Evolutionary conservation across 345 rosid genomes (phyloP).

Genomic region (Zanthoxylum bungeanum): DNA sequence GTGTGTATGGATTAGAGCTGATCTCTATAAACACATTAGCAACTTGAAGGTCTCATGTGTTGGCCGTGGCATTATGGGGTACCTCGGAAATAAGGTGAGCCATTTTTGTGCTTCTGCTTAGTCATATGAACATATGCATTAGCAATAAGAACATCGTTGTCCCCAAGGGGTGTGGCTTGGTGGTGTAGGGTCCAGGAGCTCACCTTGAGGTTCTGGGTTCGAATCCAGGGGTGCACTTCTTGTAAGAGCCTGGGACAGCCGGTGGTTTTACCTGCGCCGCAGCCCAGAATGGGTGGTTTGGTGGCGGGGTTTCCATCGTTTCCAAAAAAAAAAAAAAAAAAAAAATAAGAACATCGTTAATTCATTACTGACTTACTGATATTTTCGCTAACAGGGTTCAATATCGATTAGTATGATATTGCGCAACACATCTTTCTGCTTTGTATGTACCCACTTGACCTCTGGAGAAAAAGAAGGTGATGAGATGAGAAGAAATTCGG

Average conservation of each 20-base stretch:
- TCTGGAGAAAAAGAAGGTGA: slow-evolving; percentile 96
- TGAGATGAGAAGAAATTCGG: slow-evolving; percentile 71
- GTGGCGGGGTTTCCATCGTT: too few relatives aligned
- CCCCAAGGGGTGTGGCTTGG: too few relatives aligned
- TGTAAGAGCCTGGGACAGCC: too few relatives aligned
- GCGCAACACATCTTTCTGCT: slow-evolving; percentile 67
- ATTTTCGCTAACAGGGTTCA: slow-evolving; percentile 56
- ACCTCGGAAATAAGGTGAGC: slow-evolving; percentile 89
- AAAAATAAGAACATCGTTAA: too few relatives aligned
- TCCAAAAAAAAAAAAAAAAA: too few relatives aligned
- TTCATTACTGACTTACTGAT: too few relatives aligned
- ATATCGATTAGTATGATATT: slow-evolving; percentile 82
- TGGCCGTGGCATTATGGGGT: slow-evolving; percentile 96
- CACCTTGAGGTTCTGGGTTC: too few relatives aligned
- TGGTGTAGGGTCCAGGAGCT: too few relatives aligned
- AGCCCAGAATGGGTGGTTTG: too few relatives aligned
- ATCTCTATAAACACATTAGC: slow-evolving; percentile 49
- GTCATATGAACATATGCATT: background rate
- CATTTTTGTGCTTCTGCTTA: background rate
- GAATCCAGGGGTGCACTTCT: too few relatives aligned
- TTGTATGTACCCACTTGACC: slow-evolving; percentile 84
- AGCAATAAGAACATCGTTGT: background rate
- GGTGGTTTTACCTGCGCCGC: too few relatives aligned
- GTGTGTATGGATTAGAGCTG: slow-evolving; percentile 81
- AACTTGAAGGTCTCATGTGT: slow-evolving; percentile 82